Conservation (phyloP, 345 rosid genomes). For the Alliaria petiolata region DNA sequence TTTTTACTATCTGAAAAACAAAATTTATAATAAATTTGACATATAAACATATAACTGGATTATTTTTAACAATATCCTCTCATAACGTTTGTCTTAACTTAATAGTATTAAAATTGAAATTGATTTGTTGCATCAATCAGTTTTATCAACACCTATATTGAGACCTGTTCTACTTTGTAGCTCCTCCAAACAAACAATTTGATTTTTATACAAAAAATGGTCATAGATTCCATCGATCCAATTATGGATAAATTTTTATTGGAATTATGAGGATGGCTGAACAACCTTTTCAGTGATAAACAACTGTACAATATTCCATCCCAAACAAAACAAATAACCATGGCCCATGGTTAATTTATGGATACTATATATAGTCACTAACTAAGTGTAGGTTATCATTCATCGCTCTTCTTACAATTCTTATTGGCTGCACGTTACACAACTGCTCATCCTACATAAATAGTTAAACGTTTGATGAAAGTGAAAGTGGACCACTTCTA, state of each 20-base stretch:
- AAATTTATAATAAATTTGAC: background rate
- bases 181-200: background rate
- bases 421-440: background rate
- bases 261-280: background rate
- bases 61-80: too few species aligned
- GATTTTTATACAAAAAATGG: background rate
- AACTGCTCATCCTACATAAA: background rate
- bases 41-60: background rate
- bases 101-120: background rate
- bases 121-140: background rate
- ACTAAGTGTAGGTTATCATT: background rate
- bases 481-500: constrained; percentile 19
- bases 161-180: background rate
- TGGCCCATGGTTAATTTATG: background rate
- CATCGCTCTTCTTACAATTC: background rate
- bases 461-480: constrained; percentile 7
- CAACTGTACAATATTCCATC: background rate
- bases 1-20: too few species aligned
- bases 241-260: background rate
- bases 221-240: background rate
- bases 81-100: background rate
- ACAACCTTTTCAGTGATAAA: background rate
- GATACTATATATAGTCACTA: background rate
- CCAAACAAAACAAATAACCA: background rate
- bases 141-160: background rate